Evolutionary conservation across 805 yeast genomes (phyloP).

Genomic region (Candida gorgasii): DNA sequence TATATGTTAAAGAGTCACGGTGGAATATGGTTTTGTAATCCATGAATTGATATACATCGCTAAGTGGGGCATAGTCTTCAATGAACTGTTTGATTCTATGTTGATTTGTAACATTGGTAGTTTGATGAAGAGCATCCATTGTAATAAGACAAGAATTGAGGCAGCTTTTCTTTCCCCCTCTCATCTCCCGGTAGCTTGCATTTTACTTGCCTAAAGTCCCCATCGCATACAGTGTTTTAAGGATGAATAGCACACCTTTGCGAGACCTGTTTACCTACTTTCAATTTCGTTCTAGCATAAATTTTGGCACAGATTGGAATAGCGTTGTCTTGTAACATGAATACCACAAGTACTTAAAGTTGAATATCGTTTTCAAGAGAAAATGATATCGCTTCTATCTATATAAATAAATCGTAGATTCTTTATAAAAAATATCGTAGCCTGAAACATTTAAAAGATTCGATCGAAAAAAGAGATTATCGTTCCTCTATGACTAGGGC

Average conservation of each 20-base stretch:
- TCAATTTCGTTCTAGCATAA: conserved; percentile 5
- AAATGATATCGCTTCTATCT: conserved; percentile 2
- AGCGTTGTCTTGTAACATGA: conserved; percentile 3
- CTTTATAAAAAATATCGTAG: conserved; percentile 2
- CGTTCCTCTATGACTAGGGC: neutral
- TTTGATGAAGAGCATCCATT: too few species aligned
- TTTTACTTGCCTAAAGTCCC: too few species aligned
- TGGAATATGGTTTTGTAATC: neutral
- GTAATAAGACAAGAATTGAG: too few species aligned
- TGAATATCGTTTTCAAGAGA: conserved; percentile 3
- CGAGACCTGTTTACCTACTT: conserved; percentile 1
- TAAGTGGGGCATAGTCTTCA: neutral
- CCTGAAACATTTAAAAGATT: conserved; percentile 4
- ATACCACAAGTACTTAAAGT: conserved; percentile 3
- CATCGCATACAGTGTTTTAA: neutral
- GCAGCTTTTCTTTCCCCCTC: too few species aligned
- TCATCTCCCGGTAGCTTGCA: too few species aligned
- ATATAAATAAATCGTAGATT: conserved; percentile 3
- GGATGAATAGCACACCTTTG: conserved; percentile 3
- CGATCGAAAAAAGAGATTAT: conserved; percentile 2
- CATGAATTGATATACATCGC: neutral
- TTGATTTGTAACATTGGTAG: too few species aligned
- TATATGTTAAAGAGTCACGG: neutral
- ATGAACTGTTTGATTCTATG: neutral
- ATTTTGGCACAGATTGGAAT: neutral